Evolutionary conservation across 352 stramenopile genomes (phyloP).

Genomic region (Phytophthora sp.): DNA sequence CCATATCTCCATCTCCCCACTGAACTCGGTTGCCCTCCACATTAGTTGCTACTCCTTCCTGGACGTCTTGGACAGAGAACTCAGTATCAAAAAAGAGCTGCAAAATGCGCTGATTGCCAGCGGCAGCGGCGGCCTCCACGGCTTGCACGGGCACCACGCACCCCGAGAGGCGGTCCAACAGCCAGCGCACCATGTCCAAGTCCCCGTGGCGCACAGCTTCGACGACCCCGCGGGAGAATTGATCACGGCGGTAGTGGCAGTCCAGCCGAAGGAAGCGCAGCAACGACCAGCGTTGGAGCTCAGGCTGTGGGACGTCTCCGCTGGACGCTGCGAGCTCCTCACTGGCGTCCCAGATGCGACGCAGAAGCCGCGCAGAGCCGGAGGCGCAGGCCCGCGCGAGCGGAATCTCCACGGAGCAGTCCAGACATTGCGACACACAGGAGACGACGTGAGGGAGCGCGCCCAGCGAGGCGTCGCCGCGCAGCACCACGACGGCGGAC

Average conservation of each 20-base stretch:
- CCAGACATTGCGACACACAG: conserved; percentile 28
- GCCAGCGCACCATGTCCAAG: conserved; percentile 22
- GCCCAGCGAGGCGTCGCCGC: conserved; percentile 10
- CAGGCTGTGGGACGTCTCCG: not conserved
- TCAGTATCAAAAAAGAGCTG: conserved; percentile 24
- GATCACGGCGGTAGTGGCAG: conserved; percentile 15
- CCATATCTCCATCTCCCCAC: conserved; percentile 34
- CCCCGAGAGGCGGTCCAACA: conserved; percentile 30
- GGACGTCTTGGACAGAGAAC: not conserved
- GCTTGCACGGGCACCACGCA: conserved; percentile 16
- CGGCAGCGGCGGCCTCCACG: conserved; percentile 28
- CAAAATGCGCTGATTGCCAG: conserved; percentile 11
- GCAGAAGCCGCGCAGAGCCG: conserved; percentile 19
- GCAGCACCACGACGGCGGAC: conserved; percentile 14
- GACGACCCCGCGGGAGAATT: conserved; percentile 30
- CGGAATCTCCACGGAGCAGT: conserved; percentile 21
- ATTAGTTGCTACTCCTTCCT: not conserved
- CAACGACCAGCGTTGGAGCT: conserved; percentile 9
- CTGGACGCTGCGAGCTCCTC: conserved; percentile 3
- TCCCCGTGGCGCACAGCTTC: conserved; percentile 20
- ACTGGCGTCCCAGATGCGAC: conserved; percentile 25
- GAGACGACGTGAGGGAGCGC: conserved; percentile 25
- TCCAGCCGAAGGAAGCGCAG: conserved; percentile 21
- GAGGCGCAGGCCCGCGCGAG: conserved; percentile 20
- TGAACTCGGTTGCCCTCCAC: conserved; percentile 26